Conservation (phyloP, 441 rosid genomes). For the Jatropha podagrica region DNA sequence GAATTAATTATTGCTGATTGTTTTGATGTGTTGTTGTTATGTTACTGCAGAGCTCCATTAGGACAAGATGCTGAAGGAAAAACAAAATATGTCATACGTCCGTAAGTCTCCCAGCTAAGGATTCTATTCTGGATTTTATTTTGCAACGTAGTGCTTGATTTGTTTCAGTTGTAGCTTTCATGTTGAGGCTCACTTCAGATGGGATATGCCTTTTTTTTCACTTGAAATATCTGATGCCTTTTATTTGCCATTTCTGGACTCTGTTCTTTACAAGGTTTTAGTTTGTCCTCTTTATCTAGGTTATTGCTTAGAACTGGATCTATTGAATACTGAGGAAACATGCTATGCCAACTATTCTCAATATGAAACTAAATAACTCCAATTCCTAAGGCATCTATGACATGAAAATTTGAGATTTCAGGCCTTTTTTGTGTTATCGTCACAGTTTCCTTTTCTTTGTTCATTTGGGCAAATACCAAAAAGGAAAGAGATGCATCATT, state of each 20-base stretch:
- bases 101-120: slow-evolving; percentile 57
- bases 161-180: neutral
- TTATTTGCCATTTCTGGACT: neutral
- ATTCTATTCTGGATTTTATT: slow-evolving; percentile 15
- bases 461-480: neutral
- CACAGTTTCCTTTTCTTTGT: neutral
- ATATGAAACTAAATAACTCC: neutral
- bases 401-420: neutral
- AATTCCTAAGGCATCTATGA: slow-evolving; percentile 2
- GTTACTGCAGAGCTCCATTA: slow-evolving; percentile 70
- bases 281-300: neutral
- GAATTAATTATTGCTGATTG: neutral
- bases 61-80: slow-evolving; percentile 86
- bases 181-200: neutral
- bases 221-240: neutral
- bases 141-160: neutral
- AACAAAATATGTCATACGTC: slow-evolving; percentile 83
- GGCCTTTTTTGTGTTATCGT: neutral
- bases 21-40: slow-evolving; percentile 23
- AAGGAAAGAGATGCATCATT: neutral
- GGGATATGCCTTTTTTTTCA: neutral
- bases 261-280: neutral
- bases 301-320: slow-evolving; percentile 4
- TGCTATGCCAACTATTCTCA: neutral
- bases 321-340: neutral